Base-by-base conservation (phyloP, 345 rosid species). In the Moringa oleifera region DNA sequence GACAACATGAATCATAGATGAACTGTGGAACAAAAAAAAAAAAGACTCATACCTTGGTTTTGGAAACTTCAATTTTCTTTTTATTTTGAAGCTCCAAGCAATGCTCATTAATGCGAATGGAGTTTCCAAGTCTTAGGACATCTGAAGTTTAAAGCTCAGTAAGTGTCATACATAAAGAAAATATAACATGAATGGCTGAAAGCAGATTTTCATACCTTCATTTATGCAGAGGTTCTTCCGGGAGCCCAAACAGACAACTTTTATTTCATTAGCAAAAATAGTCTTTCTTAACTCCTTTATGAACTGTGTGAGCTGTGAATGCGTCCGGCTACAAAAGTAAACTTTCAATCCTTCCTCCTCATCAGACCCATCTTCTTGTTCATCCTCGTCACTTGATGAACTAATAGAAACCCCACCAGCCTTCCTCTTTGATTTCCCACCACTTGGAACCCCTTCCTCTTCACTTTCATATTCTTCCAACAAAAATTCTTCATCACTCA, bases 301-400 rank as follows among this genome's bases (percentile, higher is more conserved):
- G 53, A 93, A 93, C 71, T 93, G 97, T 0, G 94, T 84, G 56
- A 93, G 96, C 77, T 93, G 97, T 7, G 98, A 90, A 78, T 90
- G 96, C 2, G 97, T 93, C 69, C 97, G 77, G 69, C 98, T 93
- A 67, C 98, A 90, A 59, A 90, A 90, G 75, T 79, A 93, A 55
- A 93, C 76, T 81, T 81, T 86, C 69, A 77, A 59, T 15, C 61
- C 78, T 57, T 62, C 77, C 64, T 78, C 74, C 9, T 73, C 77
- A 10, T 63, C 77, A 1, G 61, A 70, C 23, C 71, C 70, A 12
- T 77, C 75, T 17, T 67, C 69, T 16, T 71, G 77, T n/a, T 53
- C 79, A 50, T 78, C 97, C 52, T 82, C 88, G 3, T 84, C 93
- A 64, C 88, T 88, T 2, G 91, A 87, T n/a, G 84, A 78, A 74